Percentiles rank a stretch among this genome's conserved stretches.
These are phyloP conservation scores for Coelastrella sp. DNA, from an alignment of 139 green algal species.

Conservation along the genomic window DNA sequence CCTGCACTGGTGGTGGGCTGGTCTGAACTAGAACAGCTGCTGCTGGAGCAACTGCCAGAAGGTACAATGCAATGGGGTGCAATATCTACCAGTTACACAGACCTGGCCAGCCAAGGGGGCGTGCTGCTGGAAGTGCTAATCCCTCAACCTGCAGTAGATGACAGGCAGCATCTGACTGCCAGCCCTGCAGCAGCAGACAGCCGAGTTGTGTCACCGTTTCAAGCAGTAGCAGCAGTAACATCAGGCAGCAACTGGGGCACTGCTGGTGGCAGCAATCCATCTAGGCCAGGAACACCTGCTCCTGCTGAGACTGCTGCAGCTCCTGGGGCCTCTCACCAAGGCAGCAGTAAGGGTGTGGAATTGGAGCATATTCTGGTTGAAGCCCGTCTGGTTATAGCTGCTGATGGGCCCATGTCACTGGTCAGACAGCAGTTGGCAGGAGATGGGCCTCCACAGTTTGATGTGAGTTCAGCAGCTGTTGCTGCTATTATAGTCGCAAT, in stretches of 20 bases:
- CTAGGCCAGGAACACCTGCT: not conserved
- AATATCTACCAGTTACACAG: not conserved
- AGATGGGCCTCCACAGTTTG: conserved; percentile 29
- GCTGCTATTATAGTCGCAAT: too few relatives aligned
- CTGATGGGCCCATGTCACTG: conserved; percentile 33
- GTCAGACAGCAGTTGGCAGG: conserved; percentile 22
- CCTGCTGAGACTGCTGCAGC: not conserved
- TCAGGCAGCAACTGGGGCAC: not conserved
- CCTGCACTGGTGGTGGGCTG: conserved; percentile 39
- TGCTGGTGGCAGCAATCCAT: not conserved
- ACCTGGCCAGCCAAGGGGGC: not conserved
- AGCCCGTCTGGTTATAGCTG: conserved; percentile 17
- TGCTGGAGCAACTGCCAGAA: conserved; percentile 38
- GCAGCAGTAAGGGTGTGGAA: not conserved
- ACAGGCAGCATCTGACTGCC: not conserved
- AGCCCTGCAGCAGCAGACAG: not conserved
- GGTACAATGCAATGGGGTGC: conserved; percentile 34
- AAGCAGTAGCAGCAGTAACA: conserved; percentile 27
- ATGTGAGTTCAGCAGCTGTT: conserved; percentile 5
- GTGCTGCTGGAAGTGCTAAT: not conserved
- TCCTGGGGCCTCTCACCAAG: not conserved
- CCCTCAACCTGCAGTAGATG: not conserved
- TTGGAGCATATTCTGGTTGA: conserved; percentile 7
- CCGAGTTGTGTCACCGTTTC: not conserved
- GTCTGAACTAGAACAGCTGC: conserved; percentile 41